Evolutionary conservation across 1,284 basidiomycete species (phyloP).

Genomic region (Boletus chippewaensis): DNA sequence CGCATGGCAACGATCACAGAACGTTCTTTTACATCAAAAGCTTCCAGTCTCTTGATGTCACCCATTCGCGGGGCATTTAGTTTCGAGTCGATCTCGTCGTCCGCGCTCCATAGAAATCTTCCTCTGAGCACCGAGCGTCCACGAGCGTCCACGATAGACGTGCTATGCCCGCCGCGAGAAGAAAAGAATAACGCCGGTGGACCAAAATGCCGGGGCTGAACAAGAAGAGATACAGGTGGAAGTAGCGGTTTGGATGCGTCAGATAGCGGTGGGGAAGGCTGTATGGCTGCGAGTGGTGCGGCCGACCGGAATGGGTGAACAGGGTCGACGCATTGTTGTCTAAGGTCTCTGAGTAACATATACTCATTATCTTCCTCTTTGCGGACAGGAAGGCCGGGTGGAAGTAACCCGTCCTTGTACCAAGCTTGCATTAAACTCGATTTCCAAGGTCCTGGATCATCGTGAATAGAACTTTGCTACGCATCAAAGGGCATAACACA

Average conservation of each 20-base stretch:
- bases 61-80: slow-evolving; percentile 48
- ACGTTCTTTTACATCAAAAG: slow-evolving; percentile 65
- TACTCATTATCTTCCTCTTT: slow-evolving; percentile 67
- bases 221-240: slow-evolving; percentile 69
- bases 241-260: slow-evolving; percentile 55
- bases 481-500: slow-evolving; percentile 31
- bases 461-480: slow-evolving; percentile 5
- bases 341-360: slow-evolving; percentile 61
- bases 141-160: slow-evolving; percentile 75
- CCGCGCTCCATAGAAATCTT: slow-evolving; percentile 67
- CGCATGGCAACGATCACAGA: slow-evolving; percentile 75
- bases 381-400: slow-evolving; percentile 70
- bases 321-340: slow-evolving; percentile 69
- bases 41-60: slow-evolving; percentile 72
- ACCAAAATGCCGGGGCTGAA: slow-evolving; percentile 75
- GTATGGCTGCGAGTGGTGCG: slow-evolving; percentile 34
- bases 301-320: slow-evolving; percentile 63
- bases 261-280: slow-evolving; percentile 17
- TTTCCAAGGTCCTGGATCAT: slow-evolving; percentile 68
- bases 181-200: slow-evolving; percentile 84
- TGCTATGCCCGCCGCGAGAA: slow-evolving; percentile 77
- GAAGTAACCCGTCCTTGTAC: slow-evolving; percentile 75
- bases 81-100: slow-evolving; percentile 47
- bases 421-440: slow-evolving; percentile 78
- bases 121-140: slow-evolving; percentile 77